A percentile compares a stretch with the other conserved stretches of the same genome.
These are phyloP conservation scores for Solanum hybrid DNA, from an alignment of 305 asterid genomes.

Conservation along the genomic window DNA sequence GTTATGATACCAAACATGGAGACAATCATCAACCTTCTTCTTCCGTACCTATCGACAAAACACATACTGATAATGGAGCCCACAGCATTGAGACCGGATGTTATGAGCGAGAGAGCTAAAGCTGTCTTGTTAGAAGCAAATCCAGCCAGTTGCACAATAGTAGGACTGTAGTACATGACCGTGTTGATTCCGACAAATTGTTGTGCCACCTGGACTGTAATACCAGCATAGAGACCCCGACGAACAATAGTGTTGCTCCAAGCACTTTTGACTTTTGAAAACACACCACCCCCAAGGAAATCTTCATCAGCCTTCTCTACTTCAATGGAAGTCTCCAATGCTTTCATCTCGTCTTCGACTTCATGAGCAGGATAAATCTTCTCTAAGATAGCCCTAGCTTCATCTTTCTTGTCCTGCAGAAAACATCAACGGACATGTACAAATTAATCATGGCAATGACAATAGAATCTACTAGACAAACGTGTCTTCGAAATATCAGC, in stretches of 20 bases:
- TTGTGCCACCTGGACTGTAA: constrained; percentile 72
- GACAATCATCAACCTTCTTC: constrained; percentile 64
- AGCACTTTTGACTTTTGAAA: constrained; percentile 34
- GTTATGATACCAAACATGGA: constrained; percentile 61
- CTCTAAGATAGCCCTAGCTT: constrained; percentile 58
- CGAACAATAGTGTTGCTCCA: constrained; percentile 53
- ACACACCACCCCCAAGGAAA: constrained; percentile 15
- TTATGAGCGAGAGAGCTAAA: constrained; percentile 63
- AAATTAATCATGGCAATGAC: background rate
- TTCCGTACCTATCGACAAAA: constrained; percentile 57
- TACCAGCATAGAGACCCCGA: constrained; percentile 66
- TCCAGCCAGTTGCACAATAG: constrained; percentile 69
- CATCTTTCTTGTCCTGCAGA: constrained; percentile 44
- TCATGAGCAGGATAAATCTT: constrained; percentile 72
- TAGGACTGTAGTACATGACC: constrained; percentile 78
- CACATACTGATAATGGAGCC: constrained; percentile 66
- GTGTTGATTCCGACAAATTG: constrained; percentile 79
- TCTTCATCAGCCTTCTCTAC: constrained; percentile 46
- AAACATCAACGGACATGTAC: background rate
- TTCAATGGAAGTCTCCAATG: constrained; percentile 48
- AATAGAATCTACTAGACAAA: too few relatives aligned
- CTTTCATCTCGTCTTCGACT: constrained; percentile 64
- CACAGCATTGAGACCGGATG: constrained; percentile 65
- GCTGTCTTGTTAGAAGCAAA: constrained; percentile 71
- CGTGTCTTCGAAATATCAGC: too few relatives aligned